Base-by-base conservation (phyloP, 1,284 basidiomycete genomes). In the Pseudozyma sp. region DNA sequence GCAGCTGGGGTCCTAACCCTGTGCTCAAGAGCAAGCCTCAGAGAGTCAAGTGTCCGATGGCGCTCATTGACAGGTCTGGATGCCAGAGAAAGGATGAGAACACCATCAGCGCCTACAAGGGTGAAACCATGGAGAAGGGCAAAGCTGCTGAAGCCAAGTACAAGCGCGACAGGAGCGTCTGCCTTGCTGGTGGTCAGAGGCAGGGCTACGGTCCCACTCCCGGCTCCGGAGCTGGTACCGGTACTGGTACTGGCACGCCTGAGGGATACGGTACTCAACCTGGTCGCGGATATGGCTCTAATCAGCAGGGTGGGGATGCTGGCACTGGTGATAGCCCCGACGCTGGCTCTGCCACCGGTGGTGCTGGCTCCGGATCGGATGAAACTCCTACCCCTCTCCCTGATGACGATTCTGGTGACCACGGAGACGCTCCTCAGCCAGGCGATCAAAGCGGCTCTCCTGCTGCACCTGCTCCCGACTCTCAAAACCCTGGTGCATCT, bases 71-170 rank as follows among this genome's bases (percentile, higher is more conserved):
- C 43, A 53, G 67, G 2, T 75, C 72, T 13, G 72, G 72, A 9
- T 70, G 72, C n/a, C 72, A 70, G 63, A 58, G 72, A 31, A 67
- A 70, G 63, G 72, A 75, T 43, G 72, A 75, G 19, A 57, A 48
- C 43, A 56, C 59, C 10, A 25, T 57, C 36, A 39, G 47, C 18
- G 19, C 63, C 10, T 70, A 63, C 45, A 42, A 54, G 16, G 67
- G 67, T 36, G 43, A 67, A 59, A 58, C 59, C 10, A 59, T 53
- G 18, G 34, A 6, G 18, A 18, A 14, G 0, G 50, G 53, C 25
- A n/a, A n/a, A 12, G 39, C 71, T 12, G 66, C 71, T 21, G 31
- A 44, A 19, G 51, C 38, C 21, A 19, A 55, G 44, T 66, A 74
- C 55, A 69, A 74, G 62, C 61, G 71, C 16, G 52, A 74, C 25